Percentiles rank a stretch among this genome's conserved stretches.
phyloP scores from a whole-genome alignment of 495 filamentous ascomycete genomes.

The Pyrenula aspistea region DNA sequence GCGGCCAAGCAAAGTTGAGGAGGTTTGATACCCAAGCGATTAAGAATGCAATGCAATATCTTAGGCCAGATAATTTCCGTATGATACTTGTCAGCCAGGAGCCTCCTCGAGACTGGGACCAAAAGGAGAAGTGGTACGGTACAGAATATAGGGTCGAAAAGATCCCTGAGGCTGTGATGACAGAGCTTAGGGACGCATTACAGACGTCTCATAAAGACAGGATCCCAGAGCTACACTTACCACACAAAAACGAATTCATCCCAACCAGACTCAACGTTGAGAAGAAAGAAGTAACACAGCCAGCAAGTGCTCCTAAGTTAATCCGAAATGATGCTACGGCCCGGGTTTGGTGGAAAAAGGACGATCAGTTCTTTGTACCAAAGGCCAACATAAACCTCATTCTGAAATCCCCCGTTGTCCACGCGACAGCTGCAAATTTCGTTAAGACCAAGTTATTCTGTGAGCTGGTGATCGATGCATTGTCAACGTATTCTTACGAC shows the following conservation, averaged over 20 bases:
- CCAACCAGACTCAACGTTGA: constrained; percentile 89
- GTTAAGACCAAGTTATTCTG: constrained; percentile 75
- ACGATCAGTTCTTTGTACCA: constrained; percentile 97
- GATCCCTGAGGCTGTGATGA: constrained; percentile 65
- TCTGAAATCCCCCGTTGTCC: constrained; percentile 65
- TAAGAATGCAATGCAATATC: constrained; percentile 57
- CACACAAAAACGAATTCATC: constrained; percentile 92
- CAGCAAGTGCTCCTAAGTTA: constrained; percentile 63
- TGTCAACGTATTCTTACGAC: constrained; percentile 94
- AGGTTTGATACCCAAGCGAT: constrained; percentile 70
- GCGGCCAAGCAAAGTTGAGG: constrained; percentile 55
- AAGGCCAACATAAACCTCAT: constrained; percentile 78
- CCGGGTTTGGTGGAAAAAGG: constrained; percentile 97
- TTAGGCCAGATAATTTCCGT: constrained; percentile 83
- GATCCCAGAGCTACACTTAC: constrained; percentile 65
- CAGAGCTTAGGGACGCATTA: constrained; percentile 52
- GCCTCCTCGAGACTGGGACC: constrained; percentile 71
- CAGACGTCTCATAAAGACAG: constrained; percentile 43
- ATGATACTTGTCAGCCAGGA: constrained; percentile 71
- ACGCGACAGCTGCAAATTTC: constrained; percentile 61
- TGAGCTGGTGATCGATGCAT: constrained; percentile 75
- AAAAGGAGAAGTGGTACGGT: constrained; percentile 95
- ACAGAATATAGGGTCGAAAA: constrained; percentile 83
- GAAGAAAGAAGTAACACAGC: constrained; percentile 73
- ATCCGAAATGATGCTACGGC: constrained; percentile 76